phyloP scores from a whole-genome alignment of 106 monocot genomes.

The Apostasia ramifera region DNA sequence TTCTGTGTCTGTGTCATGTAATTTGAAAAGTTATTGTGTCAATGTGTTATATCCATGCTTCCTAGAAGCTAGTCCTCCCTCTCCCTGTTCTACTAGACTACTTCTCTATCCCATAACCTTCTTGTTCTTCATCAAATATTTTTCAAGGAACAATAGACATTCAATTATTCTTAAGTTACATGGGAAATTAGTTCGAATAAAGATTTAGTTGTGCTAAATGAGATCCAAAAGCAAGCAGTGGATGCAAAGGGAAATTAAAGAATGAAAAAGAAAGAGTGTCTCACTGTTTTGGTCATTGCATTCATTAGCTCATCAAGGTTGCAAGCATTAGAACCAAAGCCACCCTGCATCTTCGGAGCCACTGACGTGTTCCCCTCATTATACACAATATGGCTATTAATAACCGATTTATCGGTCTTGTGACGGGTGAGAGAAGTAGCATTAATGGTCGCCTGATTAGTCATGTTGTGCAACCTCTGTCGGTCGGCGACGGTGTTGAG shows the following conservation, averaged over 20 bases:
- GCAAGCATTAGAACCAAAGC: slow-evolving; percentile 20
- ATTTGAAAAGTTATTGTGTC: too few relatives aligned
- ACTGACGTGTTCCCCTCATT: slow-evolving; percentile 12
- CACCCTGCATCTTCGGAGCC: slow-evolving; percentile 15
- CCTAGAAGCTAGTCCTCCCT: too few relatives aligned
- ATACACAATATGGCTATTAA: slow-evolving; percentile 6
- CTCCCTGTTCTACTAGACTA: too few relatives aligned
- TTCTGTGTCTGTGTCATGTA: too few relatives aligned
- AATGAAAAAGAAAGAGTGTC: slow-evolving; percentile 1
- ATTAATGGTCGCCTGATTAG: slow-evolving; percentile 6
- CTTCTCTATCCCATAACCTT: too few relatives aligned
- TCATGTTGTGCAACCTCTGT: slow-evolving; percentile 9
- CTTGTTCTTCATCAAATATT: too few relatives aligned
- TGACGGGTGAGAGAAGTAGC: not conserved
- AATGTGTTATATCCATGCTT: too few relatives aligned
- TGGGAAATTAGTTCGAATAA: too few relatives aligned
- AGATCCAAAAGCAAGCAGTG: too few relatives aligned
- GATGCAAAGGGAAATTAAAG: not conserved
- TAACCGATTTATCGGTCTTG: slow-evolving; percentile 11
- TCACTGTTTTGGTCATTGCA: slow-evolving; percentile 31
- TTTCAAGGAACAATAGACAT: too few relatives aligned
- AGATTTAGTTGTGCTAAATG: too few relatives aligned
- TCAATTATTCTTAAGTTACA: too few relatives aligned
- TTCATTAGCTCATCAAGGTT: slow-evolving; percentile 34
- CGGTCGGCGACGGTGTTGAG: slow-evolving; percentile 5